Conservation (phyloP, 257 asterid genomes). For the Solanum sparsipilum region DNA sequence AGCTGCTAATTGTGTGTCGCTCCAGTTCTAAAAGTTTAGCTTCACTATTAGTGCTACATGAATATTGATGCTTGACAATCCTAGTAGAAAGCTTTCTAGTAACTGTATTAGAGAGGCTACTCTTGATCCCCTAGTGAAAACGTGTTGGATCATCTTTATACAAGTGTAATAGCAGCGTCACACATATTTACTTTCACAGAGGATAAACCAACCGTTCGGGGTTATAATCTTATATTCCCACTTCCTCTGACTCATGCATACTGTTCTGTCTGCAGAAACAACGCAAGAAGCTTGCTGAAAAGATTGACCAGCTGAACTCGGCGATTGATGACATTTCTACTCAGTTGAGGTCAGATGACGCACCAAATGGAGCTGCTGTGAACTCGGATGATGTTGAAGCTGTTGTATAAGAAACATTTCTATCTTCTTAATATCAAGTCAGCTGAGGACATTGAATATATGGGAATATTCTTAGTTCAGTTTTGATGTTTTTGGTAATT, state of each 20-base stretch:
- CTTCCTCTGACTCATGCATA: not conserved
- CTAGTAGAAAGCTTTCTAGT: not conserved
- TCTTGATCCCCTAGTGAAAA: not conserved
- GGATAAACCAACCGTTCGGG: not conserved
- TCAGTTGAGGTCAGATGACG: conserved; percentile 36
- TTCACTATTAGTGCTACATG: not conserved
- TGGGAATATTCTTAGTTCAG: not conserved
- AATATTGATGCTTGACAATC: not conserved
- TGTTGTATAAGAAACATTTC: conserved; percentile 26
- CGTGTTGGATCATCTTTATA: not conserved
- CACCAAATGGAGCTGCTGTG: conserved; percentile 49
- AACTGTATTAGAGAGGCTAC: not conserved
- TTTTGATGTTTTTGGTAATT: not conserved
- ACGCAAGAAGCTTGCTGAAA: conserved; percentile 69
- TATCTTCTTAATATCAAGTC: not conserved
- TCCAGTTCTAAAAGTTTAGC: not conserved
- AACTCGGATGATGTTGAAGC: conserved; percentile 53
- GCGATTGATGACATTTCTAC: conserved; percentile 69
- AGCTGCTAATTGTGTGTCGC: not conserved
- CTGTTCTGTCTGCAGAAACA: conserved; percentile 38
- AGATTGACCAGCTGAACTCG: conserved; percentile 73
- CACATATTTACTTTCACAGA: not conserved
- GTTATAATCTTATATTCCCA: not conserved
- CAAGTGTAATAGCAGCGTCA: not conserved
- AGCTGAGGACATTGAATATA: not conserved